phyloP scores from a whole-genome alignment of 2,329 filamentous ascomycete genomes.

The Teratosphaeria viscida region DNA sequence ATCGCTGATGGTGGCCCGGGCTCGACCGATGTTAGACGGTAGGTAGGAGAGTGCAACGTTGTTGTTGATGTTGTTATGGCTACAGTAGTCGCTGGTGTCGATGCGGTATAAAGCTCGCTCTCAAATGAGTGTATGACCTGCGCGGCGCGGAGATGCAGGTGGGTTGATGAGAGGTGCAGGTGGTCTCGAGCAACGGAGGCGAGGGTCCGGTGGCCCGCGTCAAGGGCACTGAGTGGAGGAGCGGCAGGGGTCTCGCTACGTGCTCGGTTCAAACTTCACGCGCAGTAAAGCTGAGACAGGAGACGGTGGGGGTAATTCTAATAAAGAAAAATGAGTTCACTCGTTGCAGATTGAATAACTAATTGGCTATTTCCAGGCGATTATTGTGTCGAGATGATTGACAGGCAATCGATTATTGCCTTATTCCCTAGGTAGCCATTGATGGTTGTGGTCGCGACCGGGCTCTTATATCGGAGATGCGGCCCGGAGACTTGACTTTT shows the following conservation, averaged over 20 bases:
- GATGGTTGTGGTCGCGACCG: neutral
- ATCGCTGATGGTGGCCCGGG: neutral
- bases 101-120: neutral
- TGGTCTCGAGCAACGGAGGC: neutral
- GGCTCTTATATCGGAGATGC: neutral
- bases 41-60: neutral
- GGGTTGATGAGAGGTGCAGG: neutral
- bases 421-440: neutral
- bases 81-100: neutral
- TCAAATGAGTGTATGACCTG: neutral
- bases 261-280: neutral
- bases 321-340: neutral
- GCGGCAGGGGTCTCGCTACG: neutral
- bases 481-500: neutral
- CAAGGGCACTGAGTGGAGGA: neutral
- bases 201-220: neutral
- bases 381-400: too few species aligned
- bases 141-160: neutral
- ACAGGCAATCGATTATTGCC: too few species aligned
- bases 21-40: neutral
- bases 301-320: neutral
- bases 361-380: neutral
- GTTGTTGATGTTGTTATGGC: neutral
- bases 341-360: neutral
- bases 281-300: neutral